These are phyloP conservation scores for Grifola frondosa DNA, from an alignment of 1,284 basidiomycete genomes.

Conservation along the genomic window DNA sequence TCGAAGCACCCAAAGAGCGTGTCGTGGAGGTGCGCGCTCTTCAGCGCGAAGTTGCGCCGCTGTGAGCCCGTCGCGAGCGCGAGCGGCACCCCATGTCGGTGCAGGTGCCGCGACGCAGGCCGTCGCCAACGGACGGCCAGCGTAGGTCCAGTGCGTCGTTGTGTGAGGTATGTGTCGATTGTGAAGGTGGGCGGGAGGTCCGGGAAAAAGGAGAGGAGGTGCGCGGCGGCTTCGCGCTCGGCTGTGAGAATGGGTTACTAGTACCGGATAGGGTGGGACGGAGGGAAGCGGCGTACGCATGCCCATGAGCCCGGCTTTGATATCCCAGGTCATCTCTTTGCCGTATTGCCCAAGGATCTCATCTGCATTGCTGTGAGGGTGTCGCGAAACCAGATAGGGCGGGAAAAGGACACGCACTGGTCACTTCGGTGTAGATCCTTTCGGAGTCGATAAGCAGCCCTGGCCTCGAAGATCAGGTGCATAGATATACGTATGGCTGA, in stretches of 20 bases:
- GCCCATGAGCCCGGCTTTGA: constrained; percentile 82
- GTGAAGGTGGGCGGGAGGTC: constrained; percentile 54
- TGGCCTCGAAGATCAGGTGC: constrained; percentile 10
- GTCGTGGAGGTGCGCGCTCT: constrained; percentile 52
- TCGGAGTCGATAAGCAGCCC: constrained; percentile 73
- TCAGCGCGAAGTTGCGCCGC: constrained; percentile 62
- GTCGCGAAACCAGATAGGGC: not conserved
- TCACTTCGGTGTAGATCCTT: constrained; percentile 70
- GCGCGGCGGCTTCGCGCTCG: constrained; percentile 57
- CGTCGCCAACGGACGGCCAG: too few species aligned
- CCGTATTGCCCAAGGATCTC: constrained; percentile 71
- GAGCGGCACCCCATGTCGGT: constrained; percentile 64
- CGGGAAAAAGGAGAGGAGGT: constrained; percentile 75
- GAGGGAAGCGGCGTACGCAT: constrained; percentile 54
- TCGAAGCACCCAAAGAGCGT: constrained; percentile 56
- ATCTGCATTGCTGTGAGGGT: constrained; percentile 40
- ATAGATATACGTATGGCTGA: not conserved
- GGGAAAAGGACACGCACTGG: constrained; percentile 45
- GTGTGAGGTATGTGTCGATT: constrained; percentile 54
- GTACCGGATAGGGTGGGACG: not conserved
- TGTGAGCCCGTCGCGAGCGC: constrained; percentile 74
- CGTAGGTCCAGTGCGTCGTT: constrained; percentile 65
- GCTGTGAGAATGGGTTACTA: constrained; percentile 41
- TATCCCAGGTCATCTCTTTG: constrained; percentile 79
- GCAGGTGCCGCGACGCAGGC: constrained; percentile 67